Conservation (phyloP, 2,329 filamentous ascomycete genomes). For the Sclerotiophoma versabilis region DNA sequence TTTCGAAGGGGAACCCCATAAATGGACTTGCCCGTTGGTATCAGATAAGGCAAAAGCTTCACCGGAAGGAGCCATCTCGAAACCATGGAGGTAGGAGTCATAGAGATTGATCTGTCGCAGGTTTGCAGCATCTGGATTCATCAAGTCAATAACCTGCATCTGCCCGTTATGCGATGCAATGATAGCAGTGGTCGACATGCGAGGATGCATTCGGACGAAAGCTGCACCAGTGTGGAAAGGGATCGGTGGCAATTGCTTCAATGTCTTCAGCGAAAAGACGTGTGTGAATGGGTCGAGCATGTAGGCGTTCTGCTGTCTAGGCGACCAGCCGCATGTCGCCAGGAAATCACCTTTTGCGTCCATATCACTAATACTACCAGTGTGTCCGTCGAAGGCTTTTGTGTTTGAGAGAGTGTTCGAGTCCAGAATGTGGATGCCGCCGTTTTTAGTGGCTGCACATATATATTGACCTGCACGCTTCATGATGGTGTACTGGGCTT, state of each 20-base stretch:
- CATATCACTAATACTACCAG: constrained; percentile 91
- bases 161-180: constrained; percentile 91
- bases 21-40: constrained; percentile 76
- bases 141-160: constrained; percentile 93
- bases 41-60: constrained; percentile 85
- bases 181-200: constrained; percentile 93
- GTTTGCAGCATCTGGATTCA: constrained; percentile 89
- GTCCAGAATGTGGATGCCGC: constrained; percentile 86
- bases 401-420: constrained; percentile 77
- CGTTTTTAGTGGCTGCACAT: constrained; percentile 85
- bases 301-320: constrained; percentile 77
- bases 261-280: constrained; percentile 92
- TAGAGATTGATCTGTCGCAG: constrained; percentile 82
- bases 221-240: constrained; percentile 91
- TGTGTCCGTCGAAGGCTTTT: constrained; percentile 90
- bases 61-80: constrained; percentile 87
- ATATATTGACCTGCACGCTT: constrained; percentile 85
- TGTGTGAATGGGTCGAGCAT: constrained; percentile 94
- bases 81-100: constrained; percentile 73
- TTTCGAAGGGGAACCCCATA: constrained; percentile 89
- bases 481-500: constrained; percentile 88
- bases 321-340: constrained; percentile 92
- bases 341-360: constrained; percentile 95
- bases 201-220: constrained; percentile 94
- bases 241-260: constrained; percentile 86